Conservation (phyloP, 2,329 filamentous ascomycete species). For the Trichoderma sp. region DNA sequence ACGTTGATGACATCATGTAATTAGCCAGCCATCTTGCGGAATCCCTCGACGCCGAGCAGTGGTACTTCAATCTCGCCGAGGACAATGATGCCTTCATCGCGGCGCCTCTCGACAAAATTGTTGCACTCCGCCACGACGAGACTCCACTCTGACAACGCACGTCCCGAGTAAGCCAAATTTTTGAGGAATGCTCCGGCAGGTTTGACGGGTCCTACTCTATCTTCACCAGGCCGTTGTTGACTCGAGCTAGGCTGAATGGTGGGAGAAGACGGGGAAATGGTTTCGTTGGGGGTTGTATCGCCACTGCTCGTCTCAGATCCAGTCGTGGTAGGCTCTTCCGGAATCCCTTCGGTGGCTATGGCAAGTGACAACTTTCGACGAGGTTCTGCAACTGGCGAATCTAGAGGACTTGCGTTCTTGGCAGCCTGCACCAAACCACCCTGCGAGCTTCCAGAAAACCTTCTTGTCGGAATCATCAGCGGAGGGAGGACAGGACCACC, state of each 20-base stretch:
- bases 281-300: constrained; percentile 7
- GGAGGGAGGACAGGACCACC: constrained; percentile 45
- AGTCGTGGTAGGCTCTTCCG: constrained; percentile 4
- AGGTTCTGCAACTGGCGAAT: constrained; percentile 40
- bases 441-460: constrained; percentile 52
- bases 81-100: constrained; percentile 70
- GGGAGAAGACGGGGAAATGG: constrained; percentile 4
- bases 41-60: constrained; percentile 47
- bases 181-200: constrained; percentile 51
- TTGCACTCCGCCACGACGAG: constrained; percentile 78
- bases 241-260: neutral
- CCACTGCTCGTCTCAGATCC: constrained; percentile 4
- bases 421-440: constrained; percentile 55
- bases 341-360: constrained; percentile 3
- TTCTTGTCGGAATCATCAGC: constrained; percentile 49
- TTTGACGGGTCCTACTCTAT: constrained; percentile 42
- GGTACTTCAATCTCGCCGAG: constrained; percentile 68
- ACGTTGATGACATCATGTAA: constrained; percentile 8
- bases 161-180: constrained; percentile 66
- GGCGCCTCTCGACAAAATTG: constrained; percentile 76
- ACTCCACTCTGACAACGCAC: constrained; percentile 78
- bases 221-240: constrained; percentile 11
- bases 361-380: constrained; percentile 32
- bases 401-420: constrained; percentile 51
- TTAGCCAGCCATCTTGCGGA: constrained; percentile 44